Evolutionary conservation across 2,329 filamentous ascomycete genomes (phyloP).

Genomic region (Aspergillus aculeatus): DNA sequence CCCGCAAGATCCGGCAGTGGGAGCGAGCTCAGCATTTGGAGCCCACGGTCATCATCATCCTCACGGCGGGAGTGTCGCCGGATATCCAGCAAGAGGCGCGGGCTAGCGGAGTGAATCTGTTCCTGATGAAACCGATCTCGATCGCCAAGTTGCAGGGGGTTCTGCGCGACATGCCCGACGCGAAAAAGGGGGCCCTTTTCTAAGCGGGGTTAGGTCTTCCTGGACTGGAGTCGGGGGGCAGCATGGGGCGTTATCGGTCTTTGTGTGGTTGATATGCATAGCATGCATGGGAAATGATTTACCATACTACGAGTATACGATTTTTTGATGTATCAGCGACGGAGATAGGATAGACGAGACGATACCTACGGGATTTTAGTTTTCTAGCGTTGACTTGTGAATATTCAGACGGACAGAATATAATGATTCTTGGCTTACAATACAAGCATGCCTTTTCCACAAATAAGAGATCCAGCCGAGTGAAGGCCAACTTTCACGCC

Average conservation of each 20-base stretch:
- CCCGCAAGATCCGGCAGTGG: conserved; percentile 28
- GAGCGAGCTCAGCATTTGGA: conserved; percentile 17
- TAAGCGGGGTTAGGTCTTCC: neutral
- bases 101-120: conserved; percentile 31
- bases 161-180: neutral
- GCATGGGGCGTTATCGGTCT: neutral
- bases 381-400: neutral
- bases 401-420: neutral
- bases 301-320: neutral
- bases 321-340: neutral
- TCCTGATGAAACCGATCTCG: conserved; percentile 32
- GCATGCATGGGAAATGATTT: neutral
- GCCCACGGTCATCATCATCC: conserved; percentile 25
- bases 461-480: too few species aligned
- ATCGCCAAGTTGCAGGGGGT: neutral
- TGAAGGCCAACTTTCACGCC: neutral
- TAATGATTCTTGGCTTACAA: too few species aligned
- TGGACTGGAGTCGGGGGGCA: neutral
- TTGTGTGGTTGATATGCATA: neutral
- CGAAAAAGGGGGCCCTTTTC: neutral
- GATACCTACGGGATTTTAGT: neutral
- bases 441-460: too few species aligned
- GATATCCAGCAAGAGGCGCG: conserved; percentile 30
- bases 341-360: neutral
- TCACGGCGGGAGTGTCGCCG: conserved; percentile 32